These are phyloP conservation scores for Agrocybe pediades DNA, from an alignment of 768 basidiomycete species.

Conservation along the genomic window DNA sequence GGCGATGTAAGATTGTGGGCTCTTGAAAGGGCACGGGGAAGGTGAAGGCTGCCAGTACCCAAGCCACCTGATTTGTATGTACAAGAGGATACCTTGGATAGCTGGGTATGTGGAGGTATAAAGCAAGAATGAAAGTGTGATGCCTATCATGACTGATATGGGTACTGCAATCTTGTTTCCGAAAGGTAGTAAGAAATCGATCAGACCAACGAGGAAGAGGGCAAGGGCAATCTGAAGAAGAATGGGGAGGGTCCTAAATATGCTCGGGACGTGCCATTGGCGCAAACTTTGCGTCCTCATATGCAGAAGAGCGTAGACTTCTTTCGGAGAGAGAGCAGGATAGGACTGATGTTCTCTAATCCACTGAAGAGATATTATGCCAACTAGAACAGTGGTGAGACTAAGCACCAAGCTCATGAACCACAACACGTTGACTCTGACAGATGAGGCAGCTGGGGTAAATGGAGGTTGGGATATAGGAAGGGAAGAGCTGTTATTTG, in stretches of 20 bases:
- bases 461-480: neutral
- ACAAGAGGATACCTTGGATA: slow-evolving; percentile 11
- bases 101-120: slow-evolving; percentile 25
- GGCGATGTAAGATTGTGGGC: slow-evolving; percentile 24
- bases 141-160: slow-evolving; percentile 19
- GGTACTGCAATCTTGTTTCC: slow-evolving; percentile 12
- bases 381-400: slow-evolving; percentile 15
- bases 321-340: slow-evolving; percentile 3
- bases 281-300: slow-evolving; percentile 26
- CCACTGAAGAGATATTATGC: slow-evolving; percentile 18
- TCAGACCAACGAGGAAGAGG: slow-evolving; percentile 28
- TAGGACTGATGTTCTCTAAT: slow-evolving; percentile 17
- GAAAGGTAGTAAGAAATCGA: slow-evolving; percentile 24
- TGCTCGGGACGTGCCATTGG: slow-evolving; percentile 26
- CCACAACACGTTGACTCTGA: slow-evolving; percentile 16
- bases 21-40: slow-evolving; percentile 26
- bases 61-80: neutral
- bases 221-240: slow-evolving; percentile 28
- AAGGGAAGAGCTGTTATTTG: neutral
- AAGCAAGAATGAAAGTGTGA: slow-evolving; percentile 17
- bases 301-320: slow-evolving; percentile 19
- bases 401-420: slow-evolving; percentile 17
- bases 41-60: slow-evolving; percentile 1
- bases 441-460: slow-evolving; percentile 2
- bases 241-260: slow-evolving; percentile 26